These are phyloP conservation scores for Leccinum fallax DNA, from an alignment of 1,284 basidiomycete species.

Conservation along the genomic window DNA sequence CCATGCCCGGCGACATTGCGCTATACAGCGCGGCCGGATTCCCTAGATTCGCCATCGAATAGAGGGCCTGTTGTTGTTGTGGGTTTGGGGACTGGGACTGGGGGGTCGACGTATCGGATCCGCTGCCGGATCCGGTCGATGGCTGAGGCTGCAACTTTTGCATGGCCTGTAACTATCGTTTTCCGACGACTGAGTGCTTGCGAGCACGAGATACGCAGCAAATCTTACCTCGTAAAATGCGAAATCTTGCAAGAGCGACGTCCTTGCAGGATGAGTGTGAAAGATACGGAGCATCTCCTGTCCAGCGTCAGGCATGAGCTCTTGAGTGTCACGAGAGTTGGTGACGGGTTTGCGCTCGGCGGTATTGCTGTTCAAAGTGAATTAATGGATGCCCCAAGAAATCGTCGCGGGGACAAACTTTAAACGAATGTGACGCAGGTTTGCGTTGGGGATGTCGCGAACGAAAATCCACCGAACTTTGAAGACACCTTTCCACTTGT, in stretches of 20 bases:
- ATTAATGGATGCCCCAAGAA: constrained; percentile 19
- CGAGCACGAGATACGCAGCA: neutral
- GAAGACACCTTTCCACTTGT: constrained; percentile 98
- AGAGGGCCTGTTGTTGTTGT: constrained; percentile 40
- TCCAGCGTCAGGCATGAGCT: constrained; percentile 90
- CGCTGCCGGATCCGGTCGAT: constrained; percentile 44
- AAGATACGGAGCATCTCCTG: constrained; percentile 95
- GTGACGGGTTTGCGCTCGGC: constrained; percentile 96
- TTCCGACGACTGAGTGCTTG: constrained; percentile 7
- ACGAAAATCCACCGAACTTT: constrained; percentile 96
- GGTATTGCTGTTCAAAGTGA: constrained; percentile 70
- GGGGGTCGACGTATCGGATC: constrained; percentile 38
- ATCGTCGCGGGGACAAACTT: constrained; percentile 51
- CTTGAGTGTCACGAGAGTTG: constrained; percentile 90
- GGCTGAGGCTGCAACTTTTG: constrained; percentile 66
- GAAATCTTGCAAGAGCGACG: constrained; percentile 91
- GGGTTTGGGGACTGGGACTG: constrained; percentile 42
- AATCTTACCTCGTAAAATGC: constrained; percentile 85
- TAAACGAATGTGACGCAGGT: constrained; percentile 80
- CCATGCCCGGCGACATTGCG: constrained; percentile 38
- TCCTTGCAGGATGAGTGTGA: constrained; percentile 87
- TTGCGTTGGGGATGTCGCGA: constrained; percentile 89
- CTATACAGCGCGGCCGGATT: constrained; percentile 49
- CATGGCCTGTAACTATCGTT: constrained; percentile 69
- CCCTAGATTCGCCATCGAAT: constrained; percentile 42